A percentile compares a stretch with the other conserved stretches of the same genome.
Conservation (phyloP, 2,329 filamentous ascomycete genomes). For the Tolypocladium nubicola region DNA sequence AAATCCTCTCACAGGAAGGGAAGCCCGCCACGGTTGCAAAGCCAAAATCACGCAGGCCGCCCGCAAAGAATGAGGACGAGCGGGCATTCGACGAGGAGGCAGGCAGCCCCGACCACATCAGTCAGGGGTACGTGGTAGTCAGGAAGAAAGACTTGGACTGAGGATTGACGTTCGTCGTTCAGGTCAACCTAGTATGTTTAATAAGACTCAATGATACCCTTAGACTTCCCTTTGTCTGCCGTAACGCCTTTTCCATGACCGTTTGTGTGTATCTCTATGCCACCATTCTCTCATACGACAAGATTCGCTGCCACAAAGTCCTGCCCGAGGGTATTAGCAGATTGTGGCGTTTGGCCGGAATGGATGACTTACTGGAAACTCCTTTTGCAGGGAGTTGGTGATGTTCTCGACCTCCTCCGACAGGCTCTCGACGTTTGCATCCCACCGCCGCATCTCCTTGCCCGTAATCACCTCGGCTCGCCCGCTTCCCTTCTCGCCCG, state of each 20-base stretch:
- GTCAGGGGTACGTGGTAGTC: conserved; percentile 44
- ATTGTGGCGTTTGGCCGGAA: neutral
- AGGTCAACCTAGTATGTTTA: neutral
- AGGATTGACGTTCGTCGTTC: neutral
- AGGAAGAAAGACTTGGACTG: conserved; percentile 40
- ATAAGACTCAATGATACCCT: neutral
- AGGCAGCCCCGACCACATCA: conserved; percentile 33
- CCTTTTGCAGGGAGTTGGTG: conserved; percentile 67
- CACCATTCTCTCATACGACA: conserved; percentile 17
- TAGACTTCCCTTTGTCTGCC: neutral
- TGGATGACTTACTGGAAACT: conserved; percentile 52
- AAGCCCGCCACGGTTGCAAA: neutral
- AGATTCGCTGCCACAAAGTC: conserved; percentile 47
- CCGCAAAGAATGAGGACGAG: conserved; percentile 25
- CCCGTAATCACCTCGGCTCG: conserved; percentile 52
- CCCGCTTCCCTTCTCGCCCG: conserved; percentile 57
- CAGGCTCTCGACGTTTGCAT: conserved; percentile 74
- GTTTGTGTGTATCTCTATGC: neutral
- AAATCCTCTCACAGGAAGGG: conserved; percentile 21
- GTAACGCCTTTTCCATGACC: conserved; percentile 1
- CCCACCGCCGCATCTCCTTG: conserved; percentile 74
- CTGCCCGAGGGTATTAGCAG: conserved; percentile 17
- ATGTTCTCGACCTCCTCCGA: conserved; percentile 86
- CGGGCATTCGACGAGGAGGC: conserved; percentile 36
- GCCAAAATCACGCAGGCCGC: conserved; percentile 2